Conservation (phyloP, 208 protist species). For the Leishmania amazonensis region DNA sequence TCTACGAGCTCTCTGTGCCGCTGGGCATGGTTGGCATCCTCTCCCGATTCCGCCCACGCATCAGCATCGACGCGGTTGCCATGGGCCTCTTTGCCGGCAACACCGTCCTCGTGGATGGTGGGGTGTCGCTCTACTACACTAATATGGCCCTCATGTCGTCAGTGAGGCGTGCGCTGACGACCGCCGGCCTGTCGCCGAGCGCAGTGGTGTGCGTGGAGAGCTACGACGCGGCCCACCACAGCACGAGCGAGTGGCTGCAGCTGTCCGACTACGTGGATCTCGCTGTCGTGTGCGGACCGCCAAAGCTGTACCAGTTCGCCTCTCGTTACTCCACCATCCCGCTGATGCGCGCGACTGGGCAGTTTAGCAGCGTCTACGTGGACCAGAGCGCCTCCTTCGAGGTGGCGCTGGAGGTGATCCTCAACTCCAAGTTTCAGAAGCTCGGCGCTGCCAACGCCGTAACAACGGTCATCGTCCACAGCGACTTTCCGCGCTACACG, state of each 20-base stretch:
- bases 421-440: conserved; percentile 60
- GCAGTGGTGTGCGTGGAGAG: conserved; percentile 52
- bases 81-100: conserved; percentile 63
- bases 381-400: conserved; percentile 60
- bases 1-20: conserved; percentile 51
- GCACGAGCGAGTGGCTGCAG: conserved; percentile 47
- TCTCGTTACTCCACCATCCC: conserved; percentile 42
- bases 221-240: conserved; percentile 35
- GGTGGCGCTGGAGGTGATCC: conserved; percentile 44
- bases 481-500: conserved; percentile 47
- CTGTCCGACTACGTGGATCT: conserved; percentile 48
- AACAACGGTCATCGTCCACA: conserved; percentile 52
- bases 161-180: conserved; percentile 35
- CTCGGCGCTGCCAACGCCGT: conserved; percentile 49
- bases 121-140: conserved; percentile 42
- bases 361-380: conserved; percentile 56
- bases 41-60: conserved; percentile 56
- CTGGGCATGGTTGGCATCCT: conserved; percentile 61
- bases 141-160: conserved; percentile 41
- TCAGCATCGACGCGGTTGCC: conserved; percentile 47
- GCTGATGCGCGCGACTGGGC: conserved; percentile 50
- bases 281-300: conserved; percentile 54
- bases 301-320: conserved; percentile 55
- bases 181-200: conserved; percentile 36
- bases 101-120: conserved; percentile 56